Evolutionary conservation across 805 yeast species (phyloP).

Genomic region (Sugiyamaella smithiae): DNA sequence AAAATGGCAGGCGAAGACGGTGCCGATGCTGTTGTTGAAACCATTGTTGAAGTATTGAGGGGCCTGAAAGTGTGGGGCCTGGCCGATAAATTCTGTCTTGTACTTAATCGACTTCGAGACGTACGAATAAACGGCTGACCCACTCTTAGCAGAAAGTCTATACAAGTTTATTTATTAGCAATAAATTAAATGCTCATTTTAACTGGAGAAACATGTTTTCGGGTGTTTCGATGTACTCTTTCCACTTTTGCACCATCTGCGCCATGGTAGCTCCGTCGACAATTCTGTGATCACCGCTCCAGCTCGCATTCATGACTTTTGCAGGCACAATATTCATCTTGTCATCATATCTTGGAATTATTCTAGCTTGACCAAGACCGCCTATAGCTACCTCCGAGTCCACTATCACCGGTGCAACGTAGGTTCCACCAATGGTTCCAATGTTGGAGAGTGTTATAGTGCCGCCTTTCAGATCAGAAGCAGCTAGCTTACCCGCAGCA

Average conservation of each 20-base stretch:
- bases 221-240: slow-evolving; percentile 26
- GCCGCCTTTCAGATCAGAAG: slow-evolving; percentile 32
- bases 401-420: slow-evolving; percentile 35
- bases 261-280: slow-evolving; percentile 38
- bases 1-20: slow-evolving; percentile 13
- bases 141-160: background rate
- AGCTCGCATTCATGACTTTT: slow-evolving; percentile 30
- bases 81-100: slow-evolving; percentile 22
- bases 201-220: slow-evolving; percentile 20
- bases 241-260: slow-evolving; percentile 29
- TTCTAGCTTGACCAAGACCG: slow-evolving; percentile 31
- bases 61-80: slow-evolving; percentile 23
- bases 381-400: slow-evolving; percentile 34
- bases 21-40: slow-evolving; percentile 12
- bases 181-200: slow-evolving; percentile 2
- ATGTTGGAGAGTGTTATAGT: slow-evolving; percentile 36
- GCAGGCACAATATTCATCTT: slow-evolving; percentile 27
- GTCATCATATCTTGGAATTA: slow-evolving; percentile 30
- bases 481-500: slow-evolving; percentile 26
- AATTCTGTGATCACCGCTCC: slow-evolving; percentile 37
- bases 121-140: background rate
- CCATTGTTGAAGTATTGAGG: slow-evolving; percentile 13
- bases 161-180: background rate
- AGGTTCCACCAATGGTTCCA: slow-evolving; percentile 37
- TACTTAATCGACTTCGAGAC: slow-evolving; percentile 2